Evolutionary conservation across 768 basidiomycete species (phyloP), one percentile per base, ranked within the genome.

Genomic region (Suillus occidentalis): DNA sequence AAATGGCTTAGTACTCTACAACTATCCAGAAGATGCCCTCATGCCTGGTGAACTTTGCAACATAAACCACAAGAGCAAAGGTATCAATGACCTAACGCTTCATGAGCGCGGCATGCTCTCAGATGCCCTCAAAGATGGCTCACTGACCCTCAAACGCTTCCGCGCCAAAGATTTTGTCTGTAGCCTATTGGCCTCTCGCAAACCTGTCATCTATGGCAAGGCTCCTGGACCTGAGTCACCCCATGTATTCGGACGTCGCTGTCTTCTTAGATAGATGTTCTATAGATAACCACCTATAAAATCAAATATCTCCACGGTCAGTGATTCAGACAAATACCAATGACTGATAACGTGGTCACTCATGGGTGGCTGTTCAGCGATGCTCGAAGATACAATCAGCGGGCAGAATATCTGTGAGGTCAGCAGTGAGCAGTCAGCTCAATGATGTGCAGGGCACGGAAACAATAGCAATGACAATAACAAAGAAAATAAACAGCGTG

Each of bases 31-130:
- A 13, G 2, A 22, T 12, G 31, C 52, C 0, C 31, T 47, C 22
- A 62, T 62, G 61, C 61, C 61, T n/a, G 61, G 45, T 52, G 42
- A 62, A n/a, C 16, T 10, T 34, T 36, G 31, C n/a, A 4, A n/a
- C 43, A 47, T 16, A 25, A 25, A 22, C 45, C 20, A 45, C 0
- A 49, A 36, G 61, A 50, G 47, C 34, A 62, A 62, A 39, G 61
- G 61, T 12, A 62, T 62, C 45, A 18, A 20, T 2, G 61, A 45
- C 25, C 47, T 62, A 9, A 52, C 36, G 1, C 47, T 28, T 42
- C 16, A 9, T 18, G 61, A 62, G 13, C 61, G 4, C 10, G 45
- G 34, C 16, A 12, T 49, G 22, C 61, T 62, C 10, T 28, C 14
- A 34, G 7, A 49, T 22, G 49, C 45, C 2, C 45, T 62, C 18